Percentiles rank a stretch among this genome's conserved stretches.
These are phyloP conservation scores for Phyllosticta citribraziliensis DNA, from an alignment of 2,329 filamentous ascomycete genomes.

Conservation along the genomic window DNA sequence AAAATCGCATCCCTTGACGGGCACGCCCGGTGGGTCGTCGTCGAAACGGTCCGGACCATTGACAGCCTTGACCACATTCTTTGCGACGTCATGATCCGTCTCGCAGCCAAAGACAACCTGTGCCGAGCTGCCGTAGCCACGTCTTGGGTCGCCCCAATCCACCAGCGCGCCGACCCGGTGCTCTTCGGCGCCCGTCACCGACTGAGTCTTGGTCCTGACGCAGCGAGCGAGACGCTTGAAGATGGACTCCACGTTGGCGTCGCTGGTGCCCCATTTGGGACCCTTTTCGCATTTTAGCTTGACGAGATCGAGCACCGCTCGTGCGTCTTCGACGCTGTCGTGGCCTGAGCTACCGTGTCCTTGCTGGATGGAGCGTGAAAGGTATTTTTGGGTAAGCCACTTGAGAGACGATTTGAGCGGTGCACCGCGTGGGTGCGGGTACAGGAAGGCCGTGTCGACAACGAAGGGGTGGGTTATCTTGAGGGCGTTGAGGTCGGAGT, in stretches of 20 bases:
- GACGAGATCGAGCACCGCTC: conserved; percentile 81
- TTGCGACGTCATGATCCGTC: conserved; percentile 48
- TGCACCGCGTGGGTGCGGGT: conserved; percentile 79
- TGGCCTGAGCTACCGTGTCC: conserved; percentile 63
- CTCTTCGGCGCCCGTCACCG: conserved; percentile 27
- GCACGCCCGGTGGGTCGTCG: conserved; percentile 24
- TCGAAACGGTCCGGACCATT: background rate
- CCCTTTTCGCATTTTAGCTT: conserved; percentile 96
- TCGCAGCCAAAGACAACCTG: conserved; percentile 46
- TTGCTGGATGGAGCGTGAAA: conserved; percentile 80
- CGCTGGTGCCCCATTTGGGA: conserved; percentile 70
- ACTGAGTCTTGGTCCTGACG: conserved; percentile 39
- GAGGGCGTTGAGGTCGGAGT: conserved; percentile 75
- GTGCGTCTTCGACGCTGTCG: conserved; percentile 86
- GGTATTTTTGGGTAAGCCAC: conserved; percentile 77
- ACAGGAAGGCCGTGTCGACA: conserved; percentile 83
- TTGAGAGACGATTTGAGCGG: conserved; percentile 87
- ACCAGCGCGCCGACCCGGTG: conserved; percentile 64
- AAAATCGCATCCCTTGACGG: conserved; percentile 48
- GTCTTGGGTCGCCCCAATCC: conserved; percentile 77
- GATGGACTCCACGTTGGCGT: conserved; percentile 73
- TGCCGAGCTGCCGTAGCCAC: conserved; percentile 49
- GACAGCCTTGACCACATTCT: conserved; percentile 32
- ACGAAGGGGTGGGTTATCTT: conserved; percentile 86
- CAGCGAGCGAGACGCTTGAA: conserved; percentile 64